These are phyloP conservation scores for Colletotrichum salicis DNA, from an alignment of 2,329 filamentous ascomycete genomes.

Conservation along the genomic window DNA sequence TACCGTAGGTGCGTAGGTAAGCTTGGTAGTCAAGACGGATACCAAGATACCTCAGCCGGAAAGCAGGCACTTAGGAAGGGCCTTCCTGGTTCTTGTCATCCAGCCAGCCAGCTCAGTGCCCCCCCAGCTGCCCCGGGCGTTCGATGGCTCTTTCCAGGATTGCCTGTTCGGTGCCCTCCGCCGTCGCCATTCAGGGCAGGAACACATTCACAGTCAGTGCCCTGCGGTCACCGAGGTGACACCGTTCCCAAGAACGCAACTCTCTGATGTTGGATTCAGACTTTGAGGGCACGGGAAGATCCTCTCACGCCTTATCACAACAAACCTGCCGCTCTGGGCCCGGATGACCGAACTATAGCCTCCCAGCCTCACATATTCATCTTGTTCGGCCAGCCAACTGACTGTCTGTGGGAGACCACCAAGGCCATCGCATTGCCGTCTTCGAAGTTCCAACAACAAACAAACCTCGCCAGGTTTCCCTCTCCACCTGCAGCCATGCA, in stretches of 20 bases:
- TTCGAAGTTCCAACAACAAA: not conserved
- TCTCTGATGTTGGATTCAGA: conserved; percentile 32
- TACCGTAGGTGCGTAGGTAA: too few relatives aligned
- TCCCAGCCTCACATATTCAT: not conserved
- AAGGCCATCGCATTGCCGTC: not conserved
- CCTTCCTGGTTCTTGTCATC: not conserved
- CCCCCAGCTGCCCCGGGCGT: conserved; percentile 14
- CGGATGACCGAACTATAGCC: not conserved
- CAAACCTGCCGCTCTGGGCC: conserved; percentile 3
- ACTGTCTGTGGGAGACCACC: not conserved
- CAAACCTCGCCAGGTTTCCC: not conserved
- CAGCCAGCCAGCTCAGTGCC: not conserved
- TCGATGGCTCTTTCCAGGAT: conserved; percentile 15
- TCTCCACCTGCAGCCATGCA: conserved; percentile 1
- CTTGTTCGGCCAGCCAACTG: not conserved
- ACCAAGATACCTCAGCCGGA: not conserved
- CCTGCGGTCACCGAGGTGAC: conserved; percentile 35
- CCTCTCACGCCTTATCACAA: conserved; percentile 3
- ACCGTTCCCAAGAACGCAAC: conserved; percentile 21
- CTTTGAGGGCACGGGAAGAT: conserved; percentile 12
- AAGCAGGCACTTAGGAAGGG: not conserved
- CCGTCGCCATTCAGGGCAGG: conserved; percentile 14
- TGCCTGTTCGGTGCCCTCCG: conserved; percentile 9
- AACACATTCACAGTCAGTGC: conserved; percentile 11
- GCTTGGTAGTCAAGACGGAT: not conserved